phyloP scores from a whole-genome alignment of 2,329 filamentous ascomycete genomes.

The Monilinia aucupariae region DNA sequence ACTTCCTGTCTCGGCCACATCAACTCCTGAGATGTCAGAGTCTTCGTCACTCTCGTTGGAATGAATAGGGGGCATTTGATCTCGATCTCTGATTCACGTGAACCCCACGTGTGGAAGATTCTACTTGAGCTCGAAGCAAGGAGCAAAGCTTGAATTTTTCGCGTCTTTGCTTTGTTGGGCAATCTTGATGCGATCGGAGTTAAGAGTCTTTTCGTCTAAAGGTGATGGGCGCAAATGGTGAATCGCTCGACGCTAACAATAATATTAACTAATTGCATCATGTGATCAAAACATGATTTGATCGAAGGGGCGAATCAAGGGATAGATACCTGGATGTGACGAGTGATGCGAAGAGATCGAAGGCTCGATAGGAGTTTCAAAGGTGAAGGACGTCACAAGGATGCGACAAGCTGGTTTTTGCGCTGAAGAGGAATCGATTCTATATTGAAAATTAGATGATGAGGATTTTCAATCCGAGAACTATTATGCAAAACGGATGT shows the following conservation, averaged over 20 bases:
- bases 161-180: background rate
- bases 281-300: background rate
- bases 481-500: conserved; percentile 4
- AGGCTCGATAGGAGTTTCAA: background rate
- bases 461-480: background rate
- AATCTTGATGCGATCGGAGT: background rate
- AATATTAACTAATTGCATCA: background rate
- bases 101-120: background rate
- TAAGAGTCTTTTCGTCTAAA: no score
- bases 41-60: background rate
- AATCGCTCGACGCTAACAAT: background rate
- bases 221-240: background rate
- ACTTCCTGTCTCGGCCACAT: background rate
- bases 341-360: background rate
- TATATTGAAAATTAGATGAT: background rate
- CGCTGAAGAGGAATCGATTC: background rate
- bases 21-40: background rate
- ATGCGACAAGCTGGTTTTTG: background rate
- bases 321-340: background rate
- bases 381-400: background rate
- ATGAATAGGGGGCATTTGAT: background rate
- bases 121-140: background rate
- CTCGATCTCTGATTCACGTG: background rate
- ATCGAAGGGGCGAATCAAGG: background rate
- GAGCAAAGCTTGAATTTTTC: background rate